A percentile compares a stretch with the other conserved stretches of the same genome.
These are phyloP conservation scores for Cladosporium sp. DNA, from an alignment of 2,329 filamentous ascomycete species.

Conservation along the genomic window DNA sequence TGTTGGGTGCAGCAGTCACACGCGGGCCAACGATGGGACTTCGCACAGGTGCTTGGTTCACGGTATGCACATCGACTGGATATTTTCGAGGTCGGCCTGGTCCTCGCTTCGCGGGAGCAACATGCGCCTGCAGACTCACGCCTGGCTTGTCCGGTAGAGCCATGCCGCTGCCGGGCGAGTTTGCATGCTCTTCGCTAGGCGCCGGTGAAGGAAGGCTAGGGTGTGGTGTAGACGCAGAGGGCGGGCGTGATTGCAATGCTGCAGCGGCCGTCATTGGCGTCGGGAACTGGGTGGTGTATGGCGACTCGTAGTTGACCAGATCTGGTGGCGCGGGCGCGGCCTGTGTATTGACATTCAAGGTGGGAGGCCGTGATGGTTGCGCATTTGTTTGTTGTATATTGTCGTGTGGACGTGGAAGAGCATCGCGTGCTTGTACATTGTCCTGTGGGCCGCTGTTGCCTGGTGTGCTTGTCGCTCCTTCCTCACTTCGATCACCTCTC, in stretches of 20 bases:
- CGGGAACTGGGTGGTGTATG: constrained; percentile 26
- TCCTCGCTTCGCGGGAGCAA: background rate
- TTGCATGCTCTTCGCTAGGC: constrained; percentile 59
- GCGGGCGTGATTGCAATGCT: background rate
- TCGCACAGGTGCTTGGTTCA: background rate
- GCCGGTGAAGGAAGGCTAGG: constrained; percentile 62
- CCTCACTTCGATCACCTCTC: background rate
- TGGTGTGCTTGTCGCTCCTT: constrained; percentile 3
- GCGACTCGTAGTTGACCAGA: constrained; percentile 21
- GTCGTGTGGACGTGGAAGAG: background rate
- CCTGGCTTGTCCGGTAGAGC: background rate
- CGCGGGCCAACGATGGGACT: background rate
- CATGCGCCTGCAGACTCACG: background rate
- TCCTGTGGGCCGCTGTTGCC: constrained; percentile 7
- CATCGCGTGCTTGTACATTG: background rate
- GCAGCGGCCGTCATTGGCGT: constrained; percentile 12
- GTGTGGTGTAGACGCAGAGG: background rate
- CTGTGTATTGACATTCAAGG: constrained; percentile 1
- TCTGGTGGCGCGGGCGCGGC: background rate
- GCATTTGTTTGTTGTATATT: background rate
- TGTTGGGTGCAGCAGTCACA: background rate
- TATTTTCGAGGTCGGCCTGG: constrained; percentile 9
- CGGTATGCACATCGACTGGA: background rate
- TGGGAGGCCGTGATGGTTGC: background rate
- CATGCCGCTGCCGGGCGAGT: background rate